Base-by-base conservation (phyloP, 352 stramenopile genomes). In the Globisporangium orthogonon region DNA sequence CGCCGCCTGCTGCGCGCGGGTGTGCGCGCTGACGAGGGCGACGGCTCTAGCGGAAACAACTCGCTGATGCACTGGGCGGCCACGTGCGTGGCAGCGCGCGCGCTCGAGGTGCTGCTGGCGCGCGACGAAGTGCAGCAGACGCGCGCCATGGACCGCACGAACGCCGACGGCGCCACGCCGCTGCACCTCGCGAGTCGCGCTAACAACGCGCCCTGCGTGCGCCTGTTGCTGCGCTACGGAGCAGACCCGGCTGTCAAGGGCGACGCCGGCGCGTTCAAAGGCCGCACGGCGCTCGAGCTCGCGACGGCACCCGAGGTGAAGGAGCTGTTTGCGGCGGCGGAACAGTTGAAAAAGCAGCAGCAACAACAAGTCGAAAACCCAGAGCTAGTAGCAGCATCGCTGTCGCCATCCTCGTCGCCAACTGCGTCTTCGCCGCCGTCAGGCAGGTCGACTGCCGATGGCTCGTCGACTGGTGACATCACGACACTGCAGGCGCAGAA, bases 31-130 rank as follows among this genome's bases (percentile, higher is more conserved):
- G 64, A 60, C 15, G 70, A 86, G 50, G 81, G 62, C 7, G 85
- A 93, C 47, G 71, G 72, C 41, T 63, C 63, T 2, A 73, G 77
- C 4, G 74, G 77, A 7, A 70, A 66, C 13, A 88, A 88, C 51
- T 83, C 83, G 30, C 51, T 95, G 28, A 48, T 92, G 41, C 85
- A 95, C 58, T 95, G 85, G 85, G 81, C 85, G 5, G 78, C 77
- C 30, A 88, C 76, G 2, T 93, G 85, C 61, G 69, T 86, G n/a
- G 81, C 85, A 3, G 52, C 67, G 17, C 61, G 79, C 7, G 78
- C 89, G 58, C 65, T 87, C 30, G 61, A 56, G 14, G 60, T 75
- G 4, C 60, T 94, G 10, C 51, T 94, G 18, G 48, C 66, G 37
- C 62, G 63, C 37, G 61, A 71, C 31, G 62, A 77, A 15, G 70